Evolutionary conservation across 2,329 filamentous ascomycete genomes (phyloP).

Genomic region (Xylariaceae sp.): DNA sequence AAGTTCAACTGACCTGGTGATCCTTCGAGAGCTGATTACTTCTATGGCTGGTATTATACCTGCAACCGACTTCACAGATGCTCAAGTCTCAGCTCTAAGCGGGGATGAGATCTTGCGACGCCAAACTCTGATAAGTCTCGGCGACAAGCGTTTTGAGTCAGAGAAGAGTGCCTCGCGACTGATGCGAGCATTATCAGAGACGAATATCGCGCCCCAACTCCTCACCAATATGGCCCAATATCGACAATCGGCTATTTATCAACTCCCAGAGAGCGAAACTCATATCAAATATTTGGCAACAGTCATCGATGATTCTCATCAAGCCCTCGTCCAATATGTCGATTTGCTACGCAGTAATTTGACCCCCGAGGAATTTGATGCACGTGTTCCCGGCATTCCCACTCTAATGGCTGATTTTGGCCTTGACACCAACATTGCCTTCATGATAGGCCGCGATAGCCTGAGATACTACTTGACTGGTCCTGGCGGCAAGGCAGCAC

Average conservation of each 20-base stretch:
- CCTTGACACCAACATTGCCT: constrained; percentile 75
- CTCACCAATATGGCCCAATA: constrained; percentile 91
- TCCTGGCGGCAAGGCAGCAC: constrained; percentile 29
- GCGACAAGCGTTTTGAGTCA: constrained; percentile 77
- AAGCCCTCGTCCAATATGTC: constrained; percentile 80
- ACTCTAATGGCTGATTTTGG: constrained; percentile 74
- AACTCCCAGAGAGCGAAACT: constrained; percentile 63
- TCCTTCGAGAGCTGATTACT: constrained; percentile 83
- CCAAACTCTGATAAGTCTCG: constrained; percentile 73
- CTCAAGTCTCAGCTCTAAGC: constrained; percentile 82
- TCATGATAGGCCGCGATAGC: constrained; percentile 74
- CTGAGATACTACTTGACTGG: constrained; percentile 61
- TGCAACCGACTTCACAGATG: constrained; percentile 81
- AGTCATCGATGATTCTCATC: constrained; percentile 85
- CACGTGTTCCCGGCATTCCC: constrained; percentile 69
- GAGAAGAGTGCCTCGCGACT: constrained; percentile 73
- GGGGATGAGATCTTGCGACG: constrained; percentile 76
- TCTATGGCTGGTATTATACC: constrained; percentile 93
- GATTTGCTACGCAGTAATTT: constrained; percentile 83
- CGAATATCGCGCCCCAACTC: constrained; percentile 73
- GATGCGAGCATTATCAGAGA: constrained; percentile 72
- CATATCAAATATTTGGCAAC: constrained; percentile 88
- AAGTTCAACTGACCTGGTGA: constrained; percentile 85
- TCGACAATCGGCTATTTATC: constrained; percentile 79
- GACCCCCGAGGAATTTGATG: constrained; percentile 70